These are phyloP conservation scores for Globisporangium canariense DNA, from an alignment of 352 stramenopile genomes.

Conservation along the genomic window DNA sequence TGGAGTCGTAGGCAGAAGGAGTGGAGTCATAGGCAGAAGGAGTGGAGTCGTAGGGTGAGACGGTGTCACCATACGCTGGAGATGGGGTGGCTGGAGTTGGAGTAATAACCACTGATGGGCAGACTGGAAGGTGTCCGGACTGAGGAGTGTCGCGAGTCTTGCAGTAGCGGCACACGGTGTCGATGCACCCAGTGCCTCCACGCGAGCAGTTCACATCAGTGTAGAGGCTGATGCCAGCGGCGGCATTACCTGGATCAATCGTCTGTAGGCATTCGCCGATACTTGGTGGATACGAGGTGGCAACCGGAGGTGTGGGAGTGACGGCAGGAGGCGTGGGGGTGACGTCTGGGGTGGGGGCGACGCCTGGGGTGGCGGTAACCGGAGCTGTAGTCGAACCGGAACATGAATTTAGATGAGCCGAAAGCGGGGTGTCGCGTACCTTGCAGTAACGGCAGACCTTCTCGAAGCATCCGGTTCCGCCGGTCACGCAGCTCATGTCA, in stretches of 20 bases:
- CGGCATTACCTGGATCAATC: conserved; percentile 2
- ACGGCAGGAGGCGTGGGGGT: too few relatives aligned
- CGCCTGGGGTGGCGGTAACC: neutral
- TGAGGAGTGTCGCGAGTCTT: conserved; percentile 29
- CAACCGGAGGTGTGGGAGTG: too few relatives aligned
- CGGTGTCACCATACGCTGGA: neutral
- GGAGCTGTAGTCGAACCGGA: neutral
- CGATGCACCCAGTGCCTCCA: conserved; percentile 12
- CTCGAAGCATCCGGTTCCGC: neutral
- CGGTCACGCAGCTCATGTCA: conserved; percentile 15
- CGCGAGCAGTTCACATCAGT: conserved; percentile 9
- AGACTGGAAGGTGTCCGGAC: conserved; percentile 28
- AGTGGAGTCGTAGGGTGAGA: too few relatives aligned
- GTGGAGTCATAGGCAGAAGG: neutral
- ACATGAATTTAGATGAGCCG: neutral
- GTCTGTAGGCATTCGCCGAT: neutral
- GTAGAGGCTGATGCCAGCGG: conserved; percentile 14
- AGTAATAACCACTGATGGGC: neutral
- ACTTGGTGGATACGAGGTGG: neutral
- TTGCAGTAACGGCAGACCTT: neutral
- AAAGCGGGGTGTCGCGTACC: neutral
- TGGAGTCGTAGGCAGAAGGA: neutral
- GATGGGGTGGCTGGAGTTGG: neutral
- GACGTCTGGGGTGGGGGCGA: neutral
- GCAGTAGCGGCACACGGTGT: conserved; percentile 27